Percentiles rank a stretch among this genome's conserved stretches.
Evolutionary conservation across 805 yeast genomes (phyloP).

Genomic region (Candida tibetensis): DNA sequence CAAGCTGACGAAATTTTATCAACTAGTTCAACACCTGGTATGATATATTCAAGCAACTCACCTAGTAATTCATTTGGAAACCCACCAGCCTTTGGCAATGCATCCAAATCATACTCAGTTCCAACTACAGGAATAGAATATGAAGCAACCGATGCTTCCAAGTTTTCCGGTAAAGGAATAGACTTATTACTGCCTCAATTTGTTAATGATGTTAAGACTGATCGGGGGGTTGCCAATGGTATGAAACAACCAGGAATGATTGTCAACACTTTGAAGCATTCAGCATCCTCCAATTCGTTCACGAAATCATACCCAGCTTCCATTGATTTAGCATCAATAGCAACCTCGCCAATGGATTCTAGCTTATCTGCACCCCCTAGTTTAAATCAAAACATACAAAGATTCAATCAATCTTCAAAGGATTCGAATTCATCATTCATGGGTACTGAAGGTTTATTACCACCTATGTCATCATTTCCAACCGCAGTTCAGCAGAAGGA

Average conservation of each 20-base stretch:
- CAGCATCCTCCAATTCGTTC: slow-evolving; percentile 9
- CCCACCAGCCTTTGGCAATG: slow-evolving; percentile 2
- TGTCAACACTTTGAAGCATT: slow-evolving; percentile 5
- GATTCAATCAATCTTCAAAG: background rate
- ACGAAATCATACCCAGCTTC: slow-evolving; percentile 49
- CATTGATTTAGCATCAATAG: slow-evolving; percentile 53
- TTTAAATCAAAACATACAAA: slow-evolving; percentile 2
- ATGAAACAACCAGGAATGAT: background rate
- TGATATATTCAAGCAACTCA: slow-evolving; percentile 8
- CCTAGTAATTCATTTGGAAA: slow-evolving; percentile 6
- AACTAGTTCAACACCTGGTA: slow-evolving; percentile 15
- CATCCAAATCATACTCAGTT: slow-evolving; percentile 11
- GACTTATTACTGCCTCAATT: slow-evolving; percentile 29
- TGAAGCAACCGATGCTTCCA: background rate
- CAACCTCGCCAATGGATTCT: slow-evolving; percentile 25
- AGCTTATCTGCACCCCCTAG: slow-evolving; percentile 13
- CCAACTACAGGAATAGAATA: slow-evolving; percentile 6
- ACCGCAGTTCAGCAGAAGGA: background rate
- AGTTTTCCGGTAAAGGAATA: slow-evolving; percentile 10
- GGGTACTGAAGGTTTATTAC: slow-evolving; percentile 18
- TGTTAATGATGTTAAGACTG: slow-evolving; percentile 5
- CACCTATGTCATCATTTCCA: slow-evolving; percentile 33
- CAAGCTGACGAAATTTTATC: slow-evolving; percentile 4
- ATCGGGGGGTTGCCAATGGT: background rate
- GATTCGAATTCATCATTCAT: background rate